Base-by-base conservation (phyloP, 1,284 basidiomycete genomes). In the Melampsora larici-populina region DNA sequence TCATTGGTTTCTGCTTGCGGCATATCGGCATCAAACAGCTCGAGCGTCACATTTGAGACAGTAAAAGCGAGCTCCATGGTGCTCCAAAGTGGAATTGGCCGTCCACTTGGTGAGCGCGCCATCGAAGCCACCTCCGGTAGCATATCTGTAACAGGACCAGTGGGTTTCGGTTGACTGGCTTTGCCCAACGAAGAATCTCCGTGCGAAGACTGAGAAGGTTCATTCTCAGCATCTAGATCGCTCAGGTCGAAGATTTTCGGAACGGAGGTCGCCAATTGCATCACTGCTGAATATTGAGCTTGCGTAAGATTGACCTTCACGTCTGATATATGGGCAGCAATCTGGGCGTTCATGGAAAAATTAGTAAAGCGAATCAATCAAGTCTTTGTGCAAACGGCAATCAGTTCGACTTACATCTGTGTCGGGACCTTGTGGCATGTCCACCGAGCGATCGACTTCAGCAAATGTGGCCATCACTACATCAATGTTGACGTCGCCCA, bases 241-340 rank as follows among this genome's bases (percentile, higher is more conserved):
- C 83, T 82, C 31, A 82, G 81, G 1, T 83, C 83, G 40, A 88
- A 84, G 0, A 94, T 89, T 64, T 89, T 87, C 6, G 93, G 92
- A 66, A 98, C 89, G 0, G 91, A 89, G 81, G 89, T 88, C 0
- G 89, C 87, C 0, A 99, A 84, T 33, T 85, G 86, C 80, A 97
- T 88, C 40, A 97, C 85, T 64, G 93, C 87, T 63, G 87, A 86
- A 83, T 97, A 98, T 84, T 99, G 97, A n/a, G 88, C 85, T 83
- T 98, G 91, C 0, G 95, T 97, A 72, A 99, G 86, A 80, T 92
- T 89, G 79, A 99, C 86, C 81, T 91, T 91, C 82, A 98, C 90
- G 82, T 98, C 94, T 1, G 95, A 94, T 82, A 98, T 90, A 79
- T 89, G 89, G 68, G 94, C 85, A 5, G 86, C 82, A 76, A 93